phyloP scores from a whole-genome alignment of 2,329 filamentous ascomycete genomes.

The Annulohypoxylon truncatum region DNA sequence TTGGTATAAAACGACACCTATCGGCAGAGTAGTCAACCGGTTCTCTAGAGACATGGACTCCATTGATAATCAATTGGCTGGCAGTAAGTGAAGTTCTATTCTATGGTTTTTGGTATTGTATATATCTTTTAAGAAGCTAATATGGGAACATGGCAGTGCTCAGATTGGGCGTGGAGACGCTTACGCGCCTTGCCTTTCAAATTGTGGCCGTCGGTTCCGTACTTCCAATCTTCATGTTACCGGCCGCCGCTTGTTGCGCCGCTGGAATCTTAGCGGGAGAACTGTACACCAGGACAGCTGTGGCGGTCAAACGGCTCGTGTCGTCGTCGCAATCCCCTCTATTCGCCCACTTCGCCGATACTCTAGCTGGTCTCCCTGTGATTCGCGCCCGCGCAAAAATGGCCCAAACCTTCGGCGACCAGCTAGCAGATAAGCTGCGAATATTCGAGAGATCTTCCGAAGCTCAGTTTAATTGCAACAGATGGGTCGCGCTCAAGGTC shows the following conservation, averaged over 20 bases:
- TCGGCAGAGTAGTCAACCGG: slow-evolving; percentile 65
- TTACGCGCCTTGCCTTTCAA: slow-evolving; percentile 49
- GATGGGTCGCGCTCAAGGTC: slow-evolving; percentile 67
- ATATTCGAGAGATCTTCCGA: slow-evolving; percentile 60
- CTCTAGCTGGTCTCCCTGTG: slow-evolving; percentile 61
- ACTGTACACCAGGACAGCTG: slow-evolving; percentile 58
- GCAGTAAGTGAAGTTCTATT: slow-evolving; percentile 39
- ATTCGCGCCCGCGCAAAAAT: slow-evolving; percentile 64
- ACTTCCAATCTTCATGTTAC: slow-evolving; percentile 58
- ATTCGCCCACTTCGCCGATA: slow-evolving; percentile 68
- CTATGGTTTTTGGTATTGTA: neutral
- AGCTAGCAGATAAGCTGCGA: slow-evolving; percentile 63
- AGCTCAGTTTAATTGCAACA: slow-evolving; percentile 66
- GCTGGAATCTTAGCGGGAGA: slow-evolving; percentile 56
- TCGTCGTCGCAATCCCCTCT: slow-evolving; percentile 62
- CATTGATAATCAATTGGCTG: slow-evolving; percentile 61
- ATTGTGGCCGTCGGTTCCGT: slow-evolving; percentile 56
- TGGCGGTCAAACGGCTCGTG: slow-evolving; percentile 56
- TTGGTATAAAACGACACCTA: slow-evolving; percentile 67
- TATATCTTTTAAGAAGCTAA: slow-evolving; percentile 4
- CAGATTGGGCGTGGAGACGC: slow-evolving; percentile 56
- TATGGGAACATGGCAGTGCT: slow-evolving; percentile 51
- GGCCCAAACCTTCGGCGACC: slow-evolving; percentile 59
- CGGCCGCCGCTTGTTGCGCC: slow-evolving; percentile 53
- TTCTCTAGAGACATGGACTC: slow-evolving; percentile 69